Base-by-base conservation (phyloP, 2,329 filamentous ascomycete species). In the Aureobasidium namibiae region DNA sequence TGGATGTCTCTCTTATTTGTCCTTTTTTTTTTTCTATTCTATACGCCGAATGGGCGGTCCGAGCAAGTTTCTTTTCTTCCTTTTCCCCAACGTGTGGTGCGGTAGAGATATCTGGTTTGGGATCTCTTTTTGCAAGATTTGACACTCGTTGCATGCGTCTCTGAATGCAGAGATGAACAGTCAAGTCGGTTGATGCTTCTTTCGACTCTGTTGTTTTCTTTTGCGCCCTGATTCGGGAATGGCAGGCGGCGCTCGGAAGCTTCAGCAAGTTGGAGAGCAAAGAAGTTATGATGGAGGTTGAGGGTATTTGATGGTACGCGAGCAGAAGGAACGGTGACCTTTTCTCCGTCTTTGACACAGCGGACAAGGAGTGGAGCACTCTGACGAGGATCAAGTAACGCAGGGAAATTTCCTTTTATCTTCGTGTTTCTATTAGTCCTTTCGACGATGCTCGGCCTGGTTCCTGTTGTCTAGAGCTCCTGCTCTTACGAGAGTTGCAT, bases 1-100 rank as follows among this genome's bases (percentile, higher is more conserved):
- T 57, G 33, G 54, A 57, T 57, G 54, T 38, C 54, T 48, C 45
- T 42, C 38, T 57, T 33, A 33, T 39, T 48, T 48, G 29, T 42
- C 14, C 11, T 39, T 56, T 56, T 38, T 38, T 29, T 46, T 33
- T 33, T 46, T 53, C 18, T 14, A 18, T 56, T 44, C 6, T 46
- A 29, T 44, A 21, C 31, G 42, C 54, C 18, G n/a, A 31, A 46
- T 21, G 54, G 54, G 38, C 38, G 33, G 42, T 26, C 6, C 41
- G 42, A 57, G 54, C 24, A 48, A 44, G 41, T 57, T 48, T 56
- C 9, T 8, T 36, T 57, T 45, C n/a, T 24, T 57, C 42, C 42
- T 48, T 57, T 57, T 48, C 38, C 34, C 42, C 14, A 33, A 38
- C 42, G 50, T 54, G 36, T 41, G 50, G 50, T 33, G 50, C 24